Evolutionary conservation across 495 filamentous ascomycete genomes (phyloP).

Genomic region (Aspergillus sparsus): DNA sequence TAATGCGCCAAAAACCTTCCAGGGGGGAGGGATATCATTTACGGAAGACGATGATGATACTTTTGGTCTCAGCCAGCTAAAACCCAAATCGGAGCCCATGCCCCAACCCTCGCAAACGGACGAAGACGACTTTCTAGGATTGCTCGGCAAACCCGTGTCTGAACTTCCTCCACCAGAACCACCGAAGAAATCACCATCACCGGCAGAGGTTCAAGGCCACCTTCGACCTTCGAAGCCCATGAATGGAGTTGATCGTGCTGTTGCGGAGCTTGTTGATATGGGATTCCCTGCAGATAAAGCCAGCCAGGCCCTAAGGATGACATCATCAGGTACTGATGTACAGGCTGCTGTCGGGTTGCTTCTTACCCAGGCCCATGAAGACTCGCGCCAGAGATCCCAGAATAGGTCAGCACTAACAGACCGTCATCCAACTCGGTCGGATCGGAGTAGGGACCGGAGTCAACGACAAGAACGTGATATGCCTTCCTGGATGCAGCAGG

Average conservation of each 20-base stretch:
- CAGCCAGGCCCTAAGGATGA: slow-evolving; percentile 73
- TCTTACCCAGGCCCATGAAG: slow-evolving; percentile 83
- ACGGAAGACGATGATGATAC: slow-evolving; percentile 73
- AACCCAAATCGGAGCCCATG: slow-evolving; percentile 40
- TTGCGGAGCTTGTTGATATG: slow-evolving; percentile 93
- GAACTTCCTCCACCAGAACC: slow-evolving; percentile 58
- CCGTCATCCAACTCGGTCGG: slow-evolving; percentile 34
- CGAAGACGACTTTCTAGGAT: slow-evolving; percentile 87
- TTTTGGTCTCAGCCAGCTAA: slow-evolving; percentile 77
- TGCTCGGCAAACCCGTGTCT: slow-evolving; percentile 83
- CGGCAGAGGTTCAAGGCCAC: slow-evolving; percentile 49
- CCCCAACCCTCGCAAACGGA: slow-evolving; percentile 36
- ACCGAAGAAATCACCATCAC: slow-evolving; percentile 39
- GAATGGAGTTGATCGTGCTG: slow-evolving; percentile 73
- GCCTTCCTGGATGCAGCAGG: slow-evolving; percentile 44
- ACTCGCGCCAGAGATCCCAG: slow-evolving; percentile 61
- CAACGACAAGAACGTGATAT: slow-evolving; percentile 41
- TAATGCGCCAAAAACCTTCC: slow-evolving; percentile 29
- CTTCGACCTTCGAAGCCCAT: slow-evolving; percentile 37
- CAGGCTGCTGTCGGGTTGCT: slow-evolving; percentile 89
- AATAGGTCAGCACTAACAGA: slow-evolving; percentile 34
- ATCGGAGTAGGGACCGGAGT: slow-evolving; percentile 39
- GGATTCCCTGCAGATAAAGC: slow-evolving; percentile 85
- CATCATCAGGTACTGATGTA: slow-evolving; percentile 74
- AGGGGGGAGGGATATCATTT: slow-evolving; percentile 25